Base-by-base conservation (phyloP, 352 stramenopile species). In the Plasmopara halstedii region DNA sequence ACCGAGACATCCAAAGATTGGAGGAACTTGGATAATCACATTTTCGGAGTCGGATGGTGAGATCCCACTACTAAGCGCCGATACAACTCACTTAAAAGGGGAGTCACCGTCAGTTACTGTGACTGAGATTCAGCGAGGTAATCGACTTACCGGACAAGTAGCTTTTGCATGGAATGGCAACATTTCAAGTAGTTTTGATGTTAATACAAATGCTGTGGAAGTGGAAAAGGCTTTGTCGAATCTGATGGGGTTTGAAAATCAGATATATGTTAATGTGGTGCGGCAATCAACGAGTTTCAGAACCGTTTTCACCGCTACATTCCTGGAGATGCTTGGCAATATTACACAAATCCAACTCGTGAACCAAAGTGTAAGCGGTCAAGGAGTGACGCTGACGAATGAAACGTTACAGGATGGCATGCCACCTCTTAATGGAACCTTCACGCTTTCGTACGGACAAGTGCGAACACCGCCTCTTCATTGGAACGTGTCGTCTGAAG, bases 401-500 rank as follows among this genome's bases (percentile, higher is more conserved):
- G n/a, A 41, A 29, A 80, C 63, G 2, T 1, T 76, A 11, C 63
- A 79, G 18, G 55, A 73, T 38, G 75, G 67, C 2, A 65, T 67
- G 0, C 19, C 33, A 9, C 46, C 52, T 6, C 69, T 83, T n/a
- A 48, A 42, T 19, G 77, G 81, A 13, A 56, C 46, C 4, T 89
- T 89, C 39, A 14, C 29, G 6, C 54, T 92, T 5, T 46, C 26
- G 0, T 88, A 88, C 18, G 59, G 55, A 17, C 64, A 63, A 9
- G 59, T 84, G 11, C 55, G 38, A 8, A 87, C 87, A 1, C 68
- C 66, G 2, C 52, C 50, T 17, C 62, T 97, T 20, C 36, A 66
- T 6, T 78, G 78, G 64, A 87, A 96, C 50, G 63, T 86, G n/a
- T 85, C 85, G 3, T 75, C 80, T 11, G 73, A 87, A 37, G 82